Percentiles rank a stretch among this genome's conserved stretches.
Conservation (phyloP, 768 basidiomycete genomes). For the Collybia sp. region DNA sequence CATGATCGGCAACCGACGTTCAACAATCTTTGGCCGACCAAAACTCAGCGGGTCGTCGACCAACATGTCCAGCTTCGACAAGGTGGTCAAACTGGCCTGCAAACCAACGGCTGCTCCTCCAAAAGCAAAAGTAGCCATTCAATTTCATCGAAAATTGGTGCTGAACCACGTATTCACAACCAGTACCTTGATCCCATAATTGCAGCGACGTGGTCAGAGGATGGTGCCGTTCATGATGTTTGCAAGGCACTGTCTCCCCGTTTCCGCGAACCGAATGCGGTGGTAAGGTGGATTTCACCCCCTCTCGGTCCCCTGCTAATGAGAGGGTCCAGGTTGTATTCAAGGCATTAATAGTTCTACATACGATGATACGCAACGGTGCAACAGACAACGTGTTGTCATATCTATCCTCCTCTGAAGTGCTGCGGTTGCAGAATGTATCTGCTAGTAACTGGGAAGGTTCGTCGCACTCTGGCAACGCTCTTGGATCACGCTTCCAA, state of each 20-base stretch:
- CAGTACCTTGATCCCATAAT: conserved; percentile 97
- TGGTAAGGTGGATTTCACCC: conserved; percentile 51
- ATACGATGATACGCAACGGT: conserved; percentile 97
- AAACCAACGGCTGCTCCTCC: conserved; percentile 96
- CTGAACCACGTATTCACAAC: conserved; percentile 1
- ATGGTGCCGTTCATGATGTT: conserved; percentile 90
- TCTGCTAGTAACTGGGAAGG: conserved; percentile 87
- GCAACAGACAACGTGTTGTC: conserved; percentile 88
- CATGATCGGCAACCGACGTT: neutral
- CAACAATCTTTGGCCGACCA: conserved; percentile 8
- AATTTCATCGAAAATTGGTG: conserved; percentile 6
- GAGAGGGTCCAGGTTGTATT: conserved; percentile 73
- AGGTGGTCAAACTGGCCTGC: conserved; percentile 94
- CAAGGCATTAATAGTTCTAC: conserved; percentile 93
- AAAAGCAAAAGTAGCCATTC: conserved; percentile 75
- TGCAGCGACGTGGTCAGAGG: conserved; percentile 94
- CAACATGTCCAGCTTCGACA: conserved; percentile 76
- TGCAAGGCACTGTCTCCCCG: conserved; percentile 83
- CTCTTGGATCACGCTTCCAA: neutral
- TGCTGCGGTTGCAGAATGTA: conserved; percentile 80
- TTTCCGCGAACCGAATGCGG: conserved; percentile 86
- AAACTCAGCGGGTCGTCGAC: conserved; percentile 9
- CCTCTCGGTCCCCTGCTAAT: conserved; percentile 1
- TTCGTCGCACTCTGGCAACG: conserved; percentile 22
- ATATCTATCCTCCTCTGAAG: conserved; percentile 76